Base-by-base conservation (phyloP, 2,329 filamentous ascomycete species). In the Epichloe gansuensis region DNA sequence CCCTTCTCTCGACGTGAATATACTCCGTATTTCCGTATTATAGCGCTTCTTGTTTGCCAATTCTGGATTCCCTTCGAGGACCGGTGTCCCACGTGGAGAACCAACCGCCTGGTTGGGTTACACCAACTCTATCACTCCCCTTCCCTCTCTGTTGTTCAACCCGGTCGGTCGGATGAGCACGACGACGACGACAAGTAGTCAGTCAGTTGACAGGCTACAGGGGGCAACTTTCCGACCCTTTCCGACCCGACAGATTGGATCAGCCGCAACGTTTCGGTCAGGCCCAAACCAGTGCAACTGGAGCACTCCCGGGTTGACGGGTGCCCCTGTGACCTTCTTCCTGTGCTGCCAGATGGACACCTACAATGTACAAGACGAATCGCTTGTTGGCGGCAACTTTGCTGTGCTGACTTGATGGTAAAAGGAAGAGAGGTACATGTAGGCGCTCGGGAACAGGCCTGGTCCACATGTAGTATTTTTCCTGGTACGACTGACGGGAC, bases 181-280 rank as follows among this genome's bases (percentile, higher is more conserved):
- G 35, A 53, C 45, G 41, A 38, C 17, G 43, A 39, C 21, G 47
- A 12, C 13, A 31, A 7, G 43, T 34, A 21, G 15, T n/a, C 23
- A 44, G 21, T 6, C 39, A n/a, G 11, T 40, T 31, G 49, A 49
- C 49, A 44, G 42, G 42, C 2, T 4, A 9, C 25, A 43, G 23
- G 50, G 41, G 51, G 25, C 23, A 12, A n/a, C 23, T n/a, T 47
- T 36, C n/a, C 50, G 51, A 53, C 53, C 53, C 23, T n/a, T 47
- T 36, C n/a, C 50, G 51, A 53, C 53, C 53, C 53, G 53, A 51
- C 51, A 55, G 51, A 44, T 36, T 55, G 53, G 53, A 36, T 55
- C 53, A 42, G 51, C 51, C 51, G 39, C 47, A 49, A 50, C 43
- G 41, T 44, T 53, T 53, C 53, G 47, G 46, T 51, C 42, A 54